Evolutionary conservation across 192 early-diverging fungal species (phyloP).

Genomic region (Coemansia sp.): DNA sequence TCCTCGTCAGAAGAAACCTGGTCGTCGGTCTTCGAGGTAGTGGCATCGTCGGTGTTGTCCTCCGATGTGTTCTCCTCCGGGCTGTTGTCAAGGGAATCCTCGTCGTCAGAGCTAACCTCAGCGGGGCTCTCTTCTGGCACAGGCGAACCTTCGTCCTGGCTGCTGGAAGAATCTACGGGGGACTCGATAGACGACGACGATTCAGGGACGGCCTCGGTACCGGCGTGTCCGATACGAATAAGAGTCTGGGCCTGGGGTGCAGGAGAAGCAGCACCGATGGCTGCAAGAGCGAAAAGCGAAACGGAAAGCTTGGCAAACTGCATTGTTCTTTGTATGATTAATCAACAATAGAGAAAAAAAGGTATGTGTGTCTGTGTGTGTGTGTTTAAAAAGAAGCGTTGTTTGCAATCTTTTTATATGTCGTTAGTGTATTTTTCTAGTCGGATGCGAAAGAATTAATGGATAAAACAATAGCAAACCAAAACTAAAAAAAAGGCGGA

Average conservation of each 20-base stretch:
- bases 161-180: not conserved
- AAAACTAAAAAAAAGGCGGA: not conserved
- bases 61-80: not conserved
- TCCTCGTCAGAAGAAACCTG: not conserved
- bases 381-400: not conserved
- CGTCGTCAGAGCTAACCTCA: not conserved
- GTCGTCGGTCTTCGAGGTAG: not conserved
- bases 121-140: not conserved
- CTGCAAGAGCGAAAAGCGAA: constrained; percentile 19
- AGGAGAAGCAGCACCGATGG: constrained; percentile 10
- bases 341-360: not conserved
- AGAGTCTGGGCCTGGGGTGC: constrained; percentile 12
- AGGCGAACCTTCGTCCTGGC: not conserved
- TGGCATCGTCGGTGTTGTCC: not conserved
- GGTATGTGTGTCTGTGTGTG: not conserved
- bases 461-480: constrained; percentile 5
- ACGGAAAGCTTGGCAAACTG: constrained; percentile 27
- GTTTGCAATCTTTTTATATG: not conserved
- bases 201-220: not conserved
- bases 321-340: constrained; percentile 14
- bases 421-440: not conserved
- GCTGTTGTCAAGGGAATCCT: not conserved
- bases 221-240: constrained; percentile 22
- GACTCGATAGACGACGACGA: not conserved
- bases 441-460: not conserved